These are phyloP conservation scores for Neurospora sp. DNA, from an alignment of 495 filamentous ascomycete genomes.

Conservation along the genomic window DNA sequence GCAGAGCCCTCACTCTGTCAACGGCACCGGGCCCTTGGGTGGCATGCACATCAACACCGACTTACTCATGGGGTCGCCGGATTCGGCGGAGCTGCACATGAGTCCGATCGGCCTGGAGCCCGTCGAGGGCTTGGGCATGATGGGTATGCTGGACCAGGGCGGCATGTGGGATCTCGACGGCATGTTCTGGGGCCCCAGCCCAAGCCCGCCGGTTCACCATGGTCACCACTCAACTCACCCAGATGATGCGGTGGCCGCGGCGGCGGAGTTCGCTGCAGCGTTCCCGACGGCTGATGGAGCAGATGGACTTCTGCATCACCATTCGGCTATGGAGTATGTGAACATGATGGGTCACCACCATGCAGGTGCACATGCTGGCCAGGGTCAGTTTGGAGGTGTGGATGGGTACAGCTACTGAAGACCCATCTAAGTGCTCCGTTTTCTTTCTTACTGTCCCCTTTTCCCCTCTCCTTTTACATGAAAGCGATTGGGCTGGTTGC, in stretches of 20 bases:
- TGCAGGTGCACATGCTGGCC: background rate
- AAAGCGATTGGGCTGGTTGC: background rate
- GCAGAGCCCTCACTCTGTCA: slow-evolving; percentile 13
- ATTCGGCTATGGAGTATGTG: slow-evolving; percentile 2
- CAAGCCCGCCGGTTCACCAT: slow-evolving; percentile 13
- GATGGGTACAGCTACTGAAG: slow-evolving; percentile 10
- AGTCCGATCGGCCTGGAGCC: slow-evolving; percentile 40
- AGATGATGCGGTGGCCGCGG: background rate
- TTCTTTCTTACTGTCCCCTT: background rate
- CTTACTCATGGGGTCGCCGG: slow-evolving; percentile 25
- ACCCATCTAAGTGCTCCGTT: background rate
- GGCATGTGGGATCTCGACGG: slow-evolving; percentile 48
- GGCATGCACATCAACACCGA: slow-evolving; percentile 26
- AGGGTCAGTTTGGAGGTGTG: background rate
- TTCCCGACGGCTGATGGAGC: slow-evolving; percentile 17
- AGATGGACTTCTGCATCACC: slow-evolving; percentile 19
- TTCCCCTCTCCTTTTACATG: background rate
- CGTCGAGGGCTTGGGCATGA: slow-evolving; percentile 41
- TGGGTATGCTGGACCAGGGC: slow-evolving; percentile 43
- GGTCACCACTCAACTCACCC: background rate
- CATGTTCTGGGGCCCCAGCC: slow-evolving; percentile 37
- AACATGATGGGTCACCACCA: slow-evolving; percentile 8
- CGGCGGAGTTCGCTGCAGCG: background rate
- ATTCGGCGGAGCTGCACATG: slow-evolving; percentile 30
- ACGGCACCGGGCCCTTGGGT: background rate